phyloP scores from a whole-genome alignment of 2,329 filamentous ascomycete species.

The Colletotrichum ledebouriae region DNA sequence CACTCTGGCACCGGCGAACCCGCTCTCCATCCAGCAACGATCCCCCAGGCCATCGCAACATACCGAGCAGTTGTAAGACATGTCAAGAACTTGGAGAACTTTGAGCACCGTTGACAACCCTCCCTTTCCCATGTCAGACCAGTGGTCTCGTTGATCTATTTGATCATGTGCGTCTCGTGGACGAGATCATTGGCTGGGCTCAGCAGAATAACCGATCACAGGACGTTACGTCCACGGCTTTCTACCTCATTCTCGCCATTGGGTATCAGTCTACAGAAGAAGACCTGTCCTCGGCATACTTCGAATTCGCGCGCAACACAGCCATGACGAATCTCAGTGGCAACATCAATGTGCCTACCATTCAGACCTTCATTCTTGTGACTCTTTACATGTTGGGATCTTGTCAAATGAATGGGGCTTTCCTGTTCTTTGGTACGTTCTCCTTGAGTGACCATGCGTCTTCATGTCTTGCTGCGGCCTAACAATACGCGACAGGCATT shows the following conservation, averaged over 20 bases:
- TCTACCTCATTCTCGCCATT: constrained; percentile 64
- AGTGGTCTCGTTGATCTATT: constrained; percentile 64
- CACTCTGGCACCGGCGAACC: constrained; percentile 43
- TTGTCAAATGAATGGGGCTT: constrained; percentile 68
- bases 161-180: constrained; percentile 54
- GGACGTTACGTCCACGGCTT: constrained; percentile 57
- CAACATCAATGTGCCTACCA: constrained; percentile 62
- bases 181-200: constrained; percentile 60
- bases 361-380: constrained; percentile 64
- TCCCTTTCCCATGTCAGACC: constrained; percentile 47
- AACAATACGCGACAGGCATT: constrained; percentile 52
- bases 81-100: background rate
- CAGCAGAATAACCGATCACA: constrained; percentile 50
- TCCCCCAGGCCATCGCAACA: constrained; percentile 43
- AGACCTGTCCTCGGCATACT: constrained; percentile 58
- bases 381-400: constrained; percentile 68
- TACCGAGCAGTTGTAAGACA: constrained; percentile 45
- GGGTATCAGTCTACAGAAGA: constrained; percentile 60
- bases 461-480: background rate
- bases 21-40: constrained; percentile 39
- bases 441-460: constrained; percentile 15
- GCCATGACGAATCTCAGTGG: constrained; percentile 60
- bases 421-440: constrained; percentile 61
- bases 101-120: constrained; percentile 6
- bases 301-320: constrained; percentile 62